phyloP scores from a whole-genome alignment of 768 basidiomycete species.

The Auricularia auricula-judae region DNA sequence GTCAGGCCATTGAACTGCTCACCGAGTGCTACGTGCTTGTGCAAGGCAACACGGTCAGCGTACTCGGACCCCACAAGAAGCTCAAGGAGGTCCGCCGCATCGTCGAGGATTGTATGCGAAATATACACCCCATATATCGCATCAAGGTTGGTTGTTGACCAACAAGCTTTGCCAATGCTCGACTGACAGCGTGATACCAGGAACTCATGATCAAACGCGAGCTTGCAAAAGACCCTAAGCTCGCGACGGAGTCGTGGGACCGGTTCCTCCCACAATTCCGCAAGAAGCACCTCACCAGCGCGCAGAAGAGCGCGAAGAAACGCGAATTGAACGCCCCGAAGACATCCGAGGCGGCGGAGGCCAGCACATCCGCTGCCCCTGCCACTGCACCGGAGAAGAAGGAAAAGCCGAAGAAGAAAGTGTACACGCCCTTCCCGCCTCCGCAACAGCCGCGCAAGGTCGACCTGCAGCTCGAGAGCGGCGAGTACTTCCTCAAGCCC shows the following conservation, averaged over 20 bases:
- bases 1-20: constrained; percentile 88
- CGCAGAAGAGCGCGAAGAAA: constrained; percentile 88
- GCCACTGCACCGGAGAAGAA: constrained; percentile 16
- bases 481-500: constrained; percentile 96
- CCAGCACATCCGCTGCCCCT: constrained; percentile 1
- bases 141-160: constrained; percentile 58
- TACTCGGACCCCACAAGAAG: constrained; percentile 93
- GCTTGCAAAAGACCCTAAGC: constrained; percentile 93
- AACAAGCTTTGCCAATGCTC: neutral
- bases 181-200: constrained; percentile 25
- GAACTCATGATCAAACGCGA: constrained; percentile 98
- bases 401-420: constrained; percentile 65
- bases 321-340: constrained; percentile 49
- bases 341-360: constrained; percentile 41
- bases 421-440: constrained; percentile 98
- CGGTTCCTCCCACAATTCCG: constrained; percentile 95
- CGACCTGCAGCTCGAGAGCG: constrained; percentile 89
- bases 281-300: constrained; percentile 83
- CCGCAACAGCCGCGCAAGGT: constrained; percentile 88
- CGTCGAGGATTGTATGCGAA: constrained; percentile 98
- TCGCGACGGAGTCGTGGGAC: constrained; percentile 92
- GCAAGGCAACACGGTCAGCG: constrained; percentile 95
- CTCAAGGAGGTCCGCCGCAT: constrained; percentile 94
- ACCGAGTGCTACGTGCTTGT: constrained; percentile 97
- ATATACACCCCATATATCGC: constrained; percentile 97